Conservation (phyloP, 2,329 filamentous ascomycete genomes). For the Fusarium sp. region DNA sequence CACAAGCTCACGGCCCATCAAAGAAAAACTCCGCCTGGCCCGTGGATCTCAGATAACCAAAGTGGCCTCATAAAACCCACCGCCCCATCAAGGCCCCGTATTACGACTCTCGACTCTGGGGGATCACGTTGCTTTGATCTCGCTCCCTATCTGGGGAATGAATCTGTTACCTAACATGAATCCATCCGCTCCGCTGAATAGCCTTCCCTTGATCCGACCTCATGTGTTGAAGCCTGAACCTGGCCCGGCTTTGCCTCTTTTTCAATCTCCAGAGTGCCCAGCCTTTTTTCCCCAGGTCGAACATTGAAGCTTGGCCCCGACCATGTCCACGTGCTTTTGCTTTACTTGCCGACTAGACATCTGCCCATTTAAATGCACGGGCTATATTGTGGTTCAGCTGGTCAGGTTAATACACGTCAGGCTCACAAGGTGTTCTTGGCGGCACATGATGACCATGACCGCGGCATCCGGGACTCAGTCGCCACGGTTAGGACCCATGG, state of each 20-base stretch:
- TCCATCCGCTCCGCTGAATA: slow-evolving; percentile 24
- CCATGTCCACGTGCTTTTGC: background rate
- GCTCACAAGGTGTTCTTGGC: background rate
- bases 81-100: background rate
- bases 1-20: background rate
- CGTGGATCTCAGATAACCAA: background rate
- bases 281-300: slow-evolving; percentile 4
- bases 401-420: background rate
- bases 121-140: slow-evolving; percentile 13
- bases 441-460: background rate
- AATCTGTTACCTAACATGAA: slow-evolving; percentile 32
- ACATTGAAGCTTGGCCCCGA: background rate
- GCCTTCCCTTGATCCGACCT: slow-evolving; percentile 25
- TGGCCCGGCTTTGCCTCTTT: background rate
- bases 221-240: slow-evolving; percentile 17
- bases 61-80: slow-evolving; percentile 8
- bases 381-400: background rate
- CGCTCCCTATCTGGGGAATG: slow-evolving; percentile 23
- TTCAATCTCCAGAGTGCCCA: background rate
- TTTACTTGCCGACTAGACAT: background rate
- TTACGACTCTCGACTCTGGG: slow-evolving; percentile 2
- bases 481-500: background rate
- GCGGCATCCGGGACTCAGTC: background rate
- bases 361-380: background rate
- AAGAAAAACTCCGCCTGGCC: background rate